Conservation (phyloP, 345 rosid genomes). For the Noccaea bulbosa region DNA sequence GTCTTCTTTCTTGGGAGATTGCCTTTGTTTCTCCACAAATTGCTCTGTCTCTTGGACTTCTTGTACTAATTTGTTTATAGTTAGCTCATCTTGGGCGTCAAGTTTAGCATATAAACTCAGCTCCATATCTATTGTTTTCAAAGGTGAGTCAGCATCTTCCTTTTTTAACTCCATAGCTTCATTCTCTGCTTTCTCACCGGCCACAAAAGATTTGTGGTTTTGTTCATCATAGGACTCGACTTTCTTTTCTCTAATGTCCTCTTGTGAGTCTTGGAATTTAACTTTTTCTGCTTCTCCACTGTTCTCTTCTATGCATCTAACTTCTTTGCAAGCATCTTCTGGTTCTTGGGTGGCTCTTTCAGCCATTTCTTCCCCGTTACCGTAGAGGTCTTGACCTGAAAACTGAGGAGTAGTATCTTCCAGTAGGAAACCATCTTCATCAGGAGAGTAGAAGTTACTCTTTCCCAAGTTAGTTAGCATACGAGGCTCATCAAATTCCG, state of each 20-base stretch:
- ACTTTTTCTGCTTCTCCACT: constrained; percentile 32
- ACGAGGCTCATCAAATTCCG: constrained; percentile 36
- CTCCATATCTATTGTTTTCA: constrained; percentile 1
- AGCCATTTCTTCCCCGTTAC: constrained; percentile 57
- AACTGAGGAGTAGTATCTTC: constrained; percentile 60
- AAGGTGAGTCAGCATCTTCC: constrained; percentile 14
- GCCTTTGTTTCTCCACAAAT: constrained; percentile 13
- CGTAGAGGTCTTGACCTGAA: constrained; percentile 42
- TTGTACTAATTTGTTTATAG: neutral
- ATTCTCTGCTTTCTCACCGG: constrained; percentile 16
- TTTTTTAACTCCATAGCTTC: constrained; percentile 16
- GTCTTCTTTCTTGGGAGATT: constrained; percentile 25
- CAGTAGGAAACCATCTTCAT: constrained; percentile 58
- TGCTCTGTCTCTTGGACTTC: constrained; percentile 15
- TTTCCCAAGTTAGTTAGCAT: constrained; percentile 39
- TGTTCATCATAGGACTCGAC: constrained; percentile 10
- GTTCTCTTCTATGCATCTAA: constrained; percentile 50
- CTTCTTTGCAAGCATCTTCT: constrained; percentile 58
- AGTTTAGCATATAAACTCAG: constrained; percentile 23
- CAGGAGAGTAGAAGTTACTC: constrained; percentile 45
- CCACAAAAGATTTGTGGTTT: neutral
- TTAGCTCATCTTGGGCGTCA: constrained; percentile 7
- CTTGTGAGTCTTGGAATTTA: constrained; percentile 27
- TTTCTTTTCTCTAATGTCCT: constrained; percentile 30
- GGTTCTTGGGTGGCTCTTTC: constrained; percentile 42